These are phyloP conservation scores for Lotus japonicus DNA, from an alignment of 306 rosid species.

Conservation along the genomic window DNA sequence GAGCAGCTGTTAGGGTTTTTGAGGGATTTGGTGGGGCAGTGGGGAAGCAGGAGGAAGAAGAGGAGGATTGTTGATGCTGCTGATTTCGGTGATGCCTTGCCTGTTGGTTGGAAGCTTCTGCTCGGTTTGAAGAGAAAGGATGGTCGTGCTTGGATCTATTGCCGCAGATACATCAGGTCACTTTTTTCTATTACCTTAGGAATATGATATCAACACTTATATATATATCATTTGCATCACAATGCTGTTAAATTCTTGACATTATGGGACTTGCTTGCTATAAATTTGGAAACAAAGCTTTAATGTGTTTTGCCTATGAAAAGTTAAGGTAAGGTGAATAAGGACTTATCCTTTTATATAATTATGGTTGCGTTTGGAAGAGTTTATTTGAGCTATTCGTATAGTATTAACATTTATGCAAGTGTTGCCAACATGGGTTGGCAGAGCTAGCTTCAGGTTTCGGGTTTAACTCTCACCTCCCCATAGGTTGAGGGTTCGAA, in stretches of 20 bases:
- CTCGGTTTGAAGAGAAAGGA: conserved; percentile 73
- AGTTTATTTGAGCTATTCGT: no score
- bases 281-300: neutral
- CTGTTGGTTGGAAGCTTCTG: conserved; percentile 76
- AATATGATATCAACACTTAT: neutral
- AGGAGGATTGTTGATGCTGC: conserved; percentile 70
- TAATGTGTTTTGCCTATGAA: neutral
- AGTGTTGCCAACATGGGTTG: no score
- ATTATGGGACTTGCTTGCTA: neutral
- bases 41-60: conserved; percentile 86
- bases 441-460: no score
- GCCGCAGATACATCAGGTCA: conserved; percentile 79
- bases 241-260: neutral
- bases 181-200: neutral
- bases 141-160: conserved; percentile 80
- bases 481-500: no score
- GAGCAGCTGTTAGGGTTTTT: conserved; percentile 65
- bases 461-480: no score
- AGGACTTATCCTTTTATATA: neutral
- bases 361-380: no score
- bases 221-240: neutral
- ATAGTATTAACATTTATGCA: no score
- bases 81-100: conserved; percentile 57
- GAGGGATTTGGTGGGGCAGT: conserved; percentile 72
- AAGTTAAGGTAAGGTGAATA: neutral